phyloP scores from a whole-genome alignment of 495 filamentous ascomycete species.

The Annulohypoxylon maeteangense region DNA sequence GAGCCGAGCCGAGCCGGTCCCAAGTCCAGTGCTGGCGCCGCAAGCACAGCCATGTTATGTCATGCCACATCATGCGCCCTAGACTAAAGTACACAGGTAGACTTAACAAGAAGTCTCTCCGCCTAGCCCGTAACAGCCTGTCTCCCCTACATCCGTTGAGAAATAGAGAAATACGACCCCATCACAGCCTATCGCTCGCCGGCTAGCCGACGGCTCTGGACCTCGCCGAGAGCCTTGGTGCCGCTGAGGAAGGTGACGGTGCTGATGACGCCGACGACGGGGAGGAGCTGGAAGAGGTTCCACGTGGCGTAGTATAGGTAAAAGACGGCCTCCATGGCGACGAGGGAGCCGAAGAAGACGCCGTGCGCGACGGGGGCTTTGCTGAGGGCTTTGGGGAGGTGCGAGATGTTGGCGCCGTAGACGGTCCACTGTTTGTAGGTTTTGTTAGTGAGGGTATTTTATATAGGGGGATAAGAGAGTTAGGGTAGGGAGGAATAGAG shows the following conservation, averaged over 20 bases:
- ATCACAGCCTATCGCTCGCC: conserved; percentile 69
- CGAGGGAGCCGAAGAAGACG: conserved; percentile 82
- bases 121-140: neutral
- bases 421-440: conserved; percentile 69
- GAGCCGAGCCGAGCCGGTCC: neutral
- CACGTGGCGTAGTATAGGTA: conserved; percentile 94
- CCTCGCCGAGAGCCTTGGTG: conserved; percentile 90
- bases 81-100: neutral
- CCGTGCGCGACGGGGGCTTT: conserved; percentile 80
- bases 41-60: neutral
- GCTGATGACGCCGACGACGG: conserved; percentile 73
- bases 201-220: conserved; percentile 84
- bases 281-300: conserved; percentile 92
- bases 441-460: conserved; percentile 20
- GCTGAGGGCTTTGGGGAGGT: conserved; percentile 77
- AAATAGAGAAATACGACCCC: neutral
- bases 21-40: neutral
- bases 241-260: conserved; percentile 85
- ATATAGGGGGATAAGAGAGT: no score
- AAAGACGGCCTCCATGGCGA: conserved; percentile 90
- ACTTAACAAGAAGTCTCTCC: neutral
- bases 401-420: conserved; percentile 86
- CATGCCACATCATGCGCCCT: neutral
- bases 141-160: neutral
- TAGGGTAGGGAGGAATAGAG: neutral